Evolutionary conservation across 257 asterid genomes (phyloP), one percentile per base, ranked within the genome.

Genomic region (Ehretia macrophylla): DNA sequence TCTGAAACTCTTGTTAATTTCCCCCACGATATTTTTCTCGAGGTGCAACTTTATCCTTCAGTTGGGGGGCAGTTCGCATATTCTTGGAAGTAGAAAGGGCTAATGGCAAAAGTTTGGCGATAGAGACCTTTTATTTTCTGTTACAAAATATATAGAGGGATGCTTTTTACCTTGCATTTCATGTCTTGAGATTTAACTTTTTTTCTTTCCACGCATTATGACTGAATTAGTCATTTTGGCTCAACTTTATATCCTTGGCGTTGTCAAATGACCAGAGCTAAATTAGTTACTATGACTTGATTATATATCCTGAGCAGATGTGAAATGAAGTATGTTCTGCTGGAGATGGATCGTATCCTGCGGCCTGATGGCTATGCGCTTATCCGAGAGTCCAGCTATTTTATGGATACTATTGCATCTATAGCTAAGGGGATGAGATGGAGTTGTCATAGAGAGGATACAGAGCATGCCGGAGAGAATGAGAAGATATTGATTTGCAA

Each of bases 311-410:
- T 50, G 17, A 18, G 60, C 55, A 70, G 75, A 60, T 70, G 75
- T 58, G 75, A 70, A 20, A 70, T 70, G 75, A 70, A 70, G 62
- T 63, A 70, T 20, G 67, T 70, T 32, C 57, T 70, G 12, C 61
- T 70, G 23, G 75, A 70, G 61, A 70, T 70, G 75, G 75, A 70
- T 44, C 66, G 75, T 14, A 70, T 70, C 5, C 44, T 70, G 53
- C 49, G 75, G 35, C 75, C 75, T 10, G 55, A 64, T 0, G 75
- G 75, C 19, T 58, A 70, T 14, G 53, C 70, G 5, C 23, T 70
- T 14, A 58, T 70, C 45, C 62, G 70, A 14, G 75, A 70, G 45
- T 51, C 70, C 14, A 70, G 62, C 61, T 65, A 64, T 35, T 70
- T 51, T 8, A 27, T 58, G 22, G 75, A 70, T 18, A 20, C 53